A percentile compares a stretch with the other conserved stretches of the same genome.
These are phyloP conservation scores for Primulina eburnea DNA, from an alignment of 257 asterid species.

Conservation along the genomic window DNA sequence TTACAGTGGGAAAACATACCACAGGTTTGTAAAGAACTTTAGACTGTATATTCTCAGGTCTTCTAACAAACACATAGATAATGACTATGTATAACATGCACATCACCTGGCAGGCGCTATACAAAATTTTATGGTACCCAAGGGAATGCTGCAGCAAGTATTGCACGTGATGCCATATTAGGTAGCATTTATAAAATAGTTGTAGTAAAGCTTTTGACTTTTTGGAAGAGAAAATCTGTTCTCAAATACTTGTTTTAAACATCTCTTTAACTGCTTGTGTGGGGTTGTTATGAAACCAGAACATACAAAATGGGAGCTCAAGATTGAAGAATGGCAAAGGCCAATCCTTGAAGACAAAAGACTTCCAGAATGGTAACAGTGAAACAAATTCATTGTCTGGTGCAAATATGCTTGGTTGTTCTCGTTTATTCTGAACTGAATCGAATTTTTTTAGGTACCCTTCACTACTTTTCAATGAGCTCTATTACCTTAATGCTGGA, in stretches of 20 bases:
- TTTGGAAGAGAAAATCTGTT: not conserved
- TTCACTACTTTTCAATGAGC: conserved; percentile 76
- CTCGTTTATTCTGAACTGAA: conserved; percentile 12
- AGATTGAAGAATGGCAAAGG: conserved; percentile 78
- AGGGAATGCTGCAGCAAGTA: conserved; percentile 63
- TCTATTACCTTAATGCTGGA: conserved; percentile 75
- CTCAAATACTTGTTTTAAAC: not conserved
- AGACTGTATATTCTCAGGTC: not conserved
- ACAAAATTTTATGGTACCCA: conserved; percentile 60
- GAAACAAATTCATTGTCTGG: not conserved
- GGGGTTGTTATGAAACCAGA: conserved; percentile 24
- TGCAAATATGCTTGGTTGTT: conserved; percentile 11
- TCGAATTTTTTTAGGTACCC: conserved; percentile 49
- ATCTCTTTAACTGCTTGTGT: not conserved
- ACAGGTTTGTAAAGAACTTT: conserved; percentile 38
- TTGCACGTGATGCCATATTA: conserved; percentile 67
- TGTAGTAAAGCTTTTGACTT: not conserved
- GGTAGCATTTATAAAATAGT: conserved; percentile 39
- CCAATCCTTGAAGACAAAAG: conserved; percentile 74
- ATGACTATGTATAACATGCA: not conserved
- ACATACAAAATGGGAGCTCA: conserved; percentile 49
- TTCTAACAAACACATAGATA: conserved; percentile 11
- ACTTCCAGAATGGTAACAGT: conserved; percentile 70
- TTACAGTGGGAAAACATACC: conserved; percentile 71
- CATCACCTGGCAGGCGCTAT: conserved; percentile 53